Base-by-base conservation (phyloP, 2,329 filamentous ascomycete species). In the Penicillium sp. region DNA sequence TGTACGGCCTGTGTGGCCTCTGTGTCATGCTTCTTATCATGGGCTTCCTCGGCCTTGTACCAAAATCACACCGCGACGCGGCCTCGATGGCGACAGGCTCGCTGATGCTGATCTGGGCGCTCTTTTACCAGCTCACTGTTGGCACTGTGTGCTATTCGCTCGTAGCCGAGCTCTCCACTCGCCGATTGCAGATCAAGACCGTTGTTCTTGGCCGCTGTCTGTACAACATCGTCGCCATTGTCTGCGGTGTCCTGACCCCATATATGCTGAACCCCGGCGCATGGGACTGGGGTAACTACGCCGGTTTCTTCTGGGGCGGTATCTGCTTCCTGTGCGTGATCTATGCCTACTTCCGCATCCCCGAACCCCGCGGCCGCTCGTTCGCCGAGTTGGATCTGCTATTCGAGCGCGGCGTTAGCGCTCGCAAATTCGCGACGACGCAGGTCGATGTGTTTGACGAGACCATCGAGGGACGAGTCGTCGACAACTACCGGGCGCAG, bases 131-230 rank as follows among this genome's bases (percentile, higher is more conserved):
- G 62, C 74, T 91, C 33, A 86, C 87, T 0, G 88, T 95, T 33
- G 89, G 89, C 26, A 93, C 89, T 0, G 87, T 94, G 6, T 88
- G 85, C 65, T 95, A 94, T 69, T 93, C 87, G 0, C 78, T 95
- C 8, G 89, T 95, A 4, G 80, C 86, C 1, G 89, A 95, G 63
- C 68, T 95, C 15, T 89, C 87, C 0, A 88, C 87, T 0, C 80
- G 86, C 10, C 79, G 89, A 2, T 75, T 96, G 21, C 85, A 90
- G 59, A 90, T 94, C 71, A 95, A 95, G 73, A 94, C 90, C 0
- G 85, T 94, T 15, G 89, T 93, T 1, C 77, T 95, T 2, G 88
- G 86, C 1, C 84, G 89, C 39, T 86, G 87, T 53, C 70, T 88
- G 31, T 86, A 86, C 73, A 90, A 93, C 57, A 71, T 94, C 35